Evolutionary conservation across 148 eudicot species (phyloP).

Genomic region (Cornus kousa): DNA sequence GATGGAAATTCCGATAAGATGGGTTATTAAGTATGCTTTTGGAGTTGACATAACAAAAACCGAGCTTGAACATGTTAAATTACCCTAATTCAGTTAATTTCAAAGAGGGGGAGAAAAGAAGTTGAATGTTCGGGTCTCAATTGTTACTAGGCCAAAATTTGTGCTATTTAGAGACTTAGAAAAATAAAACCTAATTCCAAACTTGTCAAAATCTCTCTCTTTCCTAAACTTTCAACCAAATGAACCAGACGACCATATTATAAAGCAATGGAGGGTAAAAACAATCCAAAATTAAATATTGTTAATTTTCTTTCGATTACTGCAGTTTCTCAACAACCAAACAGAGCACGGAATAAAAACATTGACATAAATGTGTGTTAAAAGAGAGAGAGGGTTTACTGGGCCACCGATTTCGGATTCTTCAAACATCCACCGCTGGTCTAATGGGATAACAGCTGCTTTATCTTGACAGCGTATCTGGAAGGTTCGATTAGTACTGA

Average conservation of each 20-base stretch:
- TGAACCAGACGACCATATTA: not conserved
- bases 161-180: not conserved
- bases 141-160: not conserved
- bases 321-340: slow-evolving; percentile 7
- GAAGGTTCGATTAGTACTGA: slow-evolving; percentile 1
- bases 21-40: not conserved
- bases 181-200: not conserved
- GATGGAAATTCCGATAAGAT: not conserved
- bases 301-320: not conserved
- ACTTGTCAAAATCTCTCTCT: not conserved
- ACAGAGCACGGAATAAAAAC: not conserved
- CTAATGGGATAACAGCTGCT: slow-evolving; percentile 44
- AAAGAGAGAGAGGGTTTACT: slow-evolving; percentile 31
- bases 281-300: not conserved
- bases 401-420: slow-evolving; percentile 53
- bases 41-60: not conserved
- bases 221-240: not conserved
- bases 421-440: slow-evolving; percentile 90
- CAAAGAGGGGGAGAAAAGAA: too few species aligned
- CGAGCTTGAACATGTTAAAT: not conserved
- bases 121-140: not conserved
- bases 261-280: not conserved
- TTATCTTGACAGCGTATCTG: slow-evolving; percentile 42
- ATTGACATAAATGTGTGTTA: too few species aligned
- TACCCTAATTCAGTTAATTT: too few species aligned